Conservation (phyloP, 2,329 filamentous ascomycete species). For the Paraconiothyrium sp. region DNA sequence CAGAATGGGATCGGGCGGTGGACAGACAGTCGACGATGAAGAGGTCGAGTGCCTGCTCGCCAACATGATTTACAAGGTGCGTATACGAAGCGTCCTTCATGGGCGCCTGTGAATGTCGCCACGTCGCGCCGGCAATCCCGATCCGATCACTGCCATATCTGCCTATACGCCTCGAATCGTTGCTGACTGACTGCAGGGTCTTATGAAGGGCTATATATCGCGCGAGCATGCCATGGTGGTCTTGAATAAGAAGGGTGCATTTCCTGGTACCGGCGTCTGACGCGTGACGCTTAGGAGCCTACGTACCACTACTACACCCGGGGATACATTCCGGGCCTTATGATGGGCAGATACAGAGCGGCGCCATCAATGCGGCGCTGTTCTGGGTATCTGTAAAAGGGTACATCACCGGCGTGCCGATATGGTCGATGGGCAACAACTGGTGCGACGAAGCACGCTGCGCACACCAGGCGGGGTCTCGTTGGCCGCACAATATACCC, state of each 20-base stretch:
- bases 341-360: constrained; percentile 19
- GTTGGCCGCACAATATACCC: neutral
- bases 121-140: constrained; percentile 20
- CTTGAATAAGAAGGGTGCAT: constrained; percentile 89
- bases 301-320: constrained; percentile 25
- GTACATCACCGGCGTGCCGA: neutral
- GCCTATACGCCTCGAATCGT: constrained; percentile 7
- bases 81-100: constrained; percentile 31
- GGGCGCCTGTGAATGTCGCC: constrained; percentile 15
- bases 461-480: neutral
- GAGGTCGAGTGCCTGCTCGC: constrained; percentile 95
- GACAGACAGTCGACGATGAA: constrained; percentile 77
- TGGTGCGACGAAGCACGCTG: neutral
- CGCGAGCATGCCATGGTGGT: constrained; percentile 90
- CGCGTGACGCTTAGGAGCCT: constrained; percentile 23
- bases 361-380: constrained; percentile 7
- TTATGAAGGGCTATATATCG: constrained; percentile 98
- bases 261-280: constrained; percentile 84
- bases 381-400: neutral
- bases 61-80: constrained; percentile 98
- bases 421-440: neutral
- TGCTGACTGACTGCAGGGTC: constrained; percentile 65
- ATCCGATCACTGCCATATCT: constrained; percentile 22
- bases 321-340: constrained; percentile 17
- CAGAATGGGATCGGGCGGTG: constrained; percentile 67